A percentile compares a stretch with the other conserved stretches of the same genome.
Evolutionary conservation across 352 stramenopile species (phyloP).

Genomic region (Pythium aquatile): DNA sequence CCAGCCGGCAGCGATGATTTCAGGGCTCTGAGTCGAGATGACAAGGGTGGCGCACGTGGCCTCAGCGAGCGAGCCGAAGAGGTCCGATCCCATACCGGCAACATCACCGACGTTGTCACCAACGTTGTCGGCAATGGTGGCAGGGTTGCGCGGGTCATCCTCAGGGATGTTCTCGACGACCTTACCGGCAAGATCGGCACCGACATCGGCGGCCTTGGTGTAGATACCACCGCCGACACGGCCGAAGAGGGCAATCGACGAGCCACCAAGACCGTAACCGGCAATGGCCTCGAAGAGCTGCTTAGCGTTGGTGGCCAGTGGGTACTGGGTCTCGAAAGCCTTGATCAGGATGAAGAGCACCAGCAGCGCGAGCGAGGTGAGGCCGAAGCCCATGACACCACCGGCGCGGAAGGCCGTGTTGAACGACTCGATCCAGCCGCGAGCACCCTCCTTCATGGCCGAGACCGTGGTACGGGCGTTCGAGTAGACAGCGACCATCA

Average conservation of each 20-base stretch:
- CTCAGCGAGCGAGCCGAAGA: slow-evolving; percentile 99
- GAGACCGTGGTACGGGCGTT: slow-evolving; percentile 98
- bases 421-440: slow-evolving; percentile 95
- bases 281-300: slow-evolving; percentile 96
- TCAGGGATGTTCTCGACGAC: slow-evolving; percentile 99
- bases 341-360: slow-evolving; percentile 97
- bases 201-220: slow-evolving; percentile 99
- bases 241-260: slow-evolving; percentile 99
- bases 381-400: slow-evolving; percentile 98
- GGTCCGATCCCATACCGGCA: slow-evolving; percentile 99
- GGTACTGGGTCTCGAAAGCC: slow-evolving; percentile 92
- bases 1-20: slow-evolving; percentile 92
- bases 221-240: slow-evolving; percentile 99
- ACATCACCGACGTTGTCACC: slow-evolving; percentile 99
- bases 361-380: slow-evolving; percentile 96
- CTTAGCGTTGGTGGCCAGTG: slow-evolving; percentile 76
- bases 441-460: slow-evolving; percentile 92
- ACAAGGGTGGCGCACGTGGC: slow-evolving; percentile 98
- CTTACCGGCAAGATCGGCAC: slow-evolving; percentile 99
- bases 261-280: slow-evolving; percentile 97
- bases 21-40: slow-evolving; percentile 91
- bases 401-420: slow-evolving; percentile 98
- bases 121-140: slow-evolving; percentile 99
- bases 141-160: slow-evolving; percentile 99
- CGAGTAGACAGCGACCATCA: slow-evolving; percentile 99